A percentile compares a stretch with the other conserved stretches of the same genome.
Evolutionary conservation across 2,329 filamentous ascomycete species (phyloP).

Genomic region (Dothistroma pini): DNA sequence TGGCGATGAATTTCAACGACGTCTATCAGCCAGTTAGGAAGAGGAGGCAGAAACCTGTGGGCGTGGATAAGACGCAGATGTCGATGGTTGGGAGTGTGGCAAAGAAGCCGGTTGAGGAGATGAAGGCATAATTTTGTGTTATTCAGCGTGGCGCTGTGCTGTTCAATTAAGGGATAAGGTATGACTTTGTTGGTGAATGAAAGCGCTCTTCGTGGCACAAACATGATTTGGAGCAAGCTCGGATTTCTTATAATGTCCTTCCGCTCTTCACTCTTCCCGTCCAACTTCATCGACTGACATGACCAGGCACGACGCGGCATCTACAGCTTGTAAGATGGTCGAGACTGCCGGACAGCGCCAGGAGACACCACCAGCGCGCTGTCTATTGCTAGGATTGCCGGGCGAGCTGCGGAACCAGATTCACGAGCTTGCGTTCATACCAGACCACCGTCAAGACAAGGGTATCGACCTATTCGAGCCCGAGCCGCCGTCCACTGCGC

Average conservation of each 20-base stretch:
- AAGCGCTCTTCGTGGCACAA: neutral
- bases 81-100: neutral
- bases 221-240: neutral
- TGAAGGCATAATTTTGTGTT: neutral
- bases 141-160: neutral
- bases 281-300: neutral
- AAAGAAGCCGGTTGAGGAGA: constrained; percentile 1
- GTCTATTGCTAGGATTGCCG: neutral
- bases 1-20: constrained; percentile 99
- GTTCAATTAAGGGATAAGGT: neutral
- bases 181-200: neutral
- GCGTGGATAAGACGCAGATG: constrained; percentile 18
- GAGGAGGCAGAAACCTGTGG: constrained; percentile 40
- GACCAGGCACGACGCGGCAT: neutral
- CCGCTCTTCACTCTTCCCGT: no score
- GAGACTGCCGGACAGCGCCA: no score
- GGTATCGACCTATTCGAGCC: neutral
- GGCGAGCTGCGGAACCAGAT: constrained; percentile 6
- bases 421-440: constrained; percentile 3
- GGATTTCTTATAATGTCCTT: neutral
- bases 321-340: no score
- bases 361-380: neutral
- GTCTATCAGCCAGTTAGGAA: constrained; percentile 77
- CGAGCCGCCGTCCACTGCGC: neutral
- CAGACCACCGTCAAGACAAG: neutral